Evolutionary conservation across 2,329 filamentous ascomycete species (phyloP).

Genomic region (Penicillium sp.): DNA sequence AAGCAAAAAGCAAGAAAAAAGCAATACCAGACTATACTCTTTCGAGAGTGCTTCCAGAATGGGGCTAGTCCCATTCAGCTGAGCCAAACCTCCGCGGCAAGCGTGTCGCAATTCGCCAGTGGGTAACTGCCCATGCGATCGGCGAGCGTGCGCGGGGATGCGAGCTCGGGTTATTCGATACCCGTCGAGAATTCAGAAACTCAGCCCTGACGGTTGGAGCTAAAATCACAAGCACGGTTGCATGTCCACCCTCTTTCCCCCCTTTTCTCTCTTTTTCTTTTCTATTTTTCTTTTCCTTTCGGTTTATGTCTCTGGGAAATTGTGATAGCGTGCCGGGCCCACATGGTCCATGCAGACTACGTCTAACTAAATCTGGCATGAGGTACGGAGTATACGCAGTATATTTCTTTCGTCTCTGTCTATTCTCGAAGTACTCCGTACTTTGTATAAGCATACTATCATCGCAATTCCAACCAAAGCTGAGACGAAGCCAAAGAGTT

Average conservation of each 20-base stretch:
- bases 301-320: constrained; percentile 1
- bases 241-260: constrained; percentile 5
- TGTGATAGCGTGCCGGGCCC: constrained; percentile 5
- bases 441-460: too few species aligned
- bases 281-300: constrained; percentile 3
- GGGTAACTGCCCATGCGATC: not conserved
- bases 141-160: not conserved
- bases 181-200: constrained; percentile 5
- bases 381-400: not conserved
- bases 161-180: constrained; percentile 4
- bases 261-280: constrained; percentile 3
- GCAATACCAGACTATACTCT: constrained; percentile 1
- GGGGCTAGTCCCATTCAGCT: constrained; percentile 17
- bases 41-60: constrained; percentile 17
- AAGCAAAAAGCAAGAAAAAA: not conserved
- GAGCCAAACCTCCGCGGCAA: not conserved
- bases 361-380: not conserved
- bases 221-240: constrained; percentile 16
- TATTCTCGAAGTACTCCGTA: not conserved
- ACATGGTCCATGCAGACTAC: constrained; percentile 8
- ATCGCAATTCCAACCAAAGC: constrained; percentile 4
- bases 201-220: constrained; percentile 23
- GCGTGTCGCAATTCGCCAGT: not conserved
- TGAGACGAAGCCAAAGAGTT: not conserved
- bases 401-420: not conserved